These are phyloP conservation scores for Mortierella claussenii DNA, from an alignment of 192 early-diverging fungal species.

Conservation along the genomic window DNA sequence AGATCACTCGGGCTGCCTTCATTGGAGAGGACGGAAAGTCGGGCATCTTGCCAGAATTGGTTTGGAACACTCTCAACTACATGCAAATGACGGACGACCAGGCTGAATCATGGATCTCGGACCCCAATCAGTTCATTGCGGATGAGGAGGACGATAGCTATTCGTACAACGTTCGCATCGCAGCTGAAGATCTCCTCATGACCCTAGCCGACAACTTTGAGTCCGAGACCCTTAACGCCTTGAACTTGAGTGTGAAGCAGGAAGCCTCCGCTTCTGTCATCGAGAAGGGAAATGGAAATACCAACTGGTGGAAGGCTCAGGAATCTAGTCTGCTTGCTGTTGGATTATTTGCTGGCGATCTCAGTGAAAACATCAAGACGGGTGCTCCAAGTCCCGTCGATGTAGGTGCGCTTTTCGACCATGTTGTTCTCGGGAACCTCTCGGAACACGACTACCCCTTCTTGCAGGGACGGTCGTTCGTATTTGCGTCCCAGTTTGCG, in stretches of 20 bases:
- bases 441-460: slow-evolving; percentile 73
- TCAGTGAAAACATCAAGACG: slow-evolving; percentile 64
- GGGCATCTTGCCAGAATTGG: slow-evolving; percentile 66
- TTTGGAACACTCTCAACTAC: slow-evolving; percentile 70
- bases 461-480: slow-evolving; percentile 90
- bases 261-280: slow-evolving; percentile 22
- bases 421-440: slow-evolving; percentile 81
- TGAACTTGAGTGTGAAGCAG: slow-evolving; percentile 47
- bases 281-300: slow-evolving; percentile 30
- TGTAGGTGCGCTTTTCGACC: slow-evolving; percentile 81
- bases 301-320: slow-evolving; percentile 81
- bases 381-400: slow-evolving; percentile 65
- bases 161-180: slow-evolving; percentile 87
- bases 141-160: slow-evolving; percentile 92
- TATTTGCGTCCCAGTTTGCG: slow-evolving; percentile 87
- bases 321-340: slow-evolving; percentile 86
- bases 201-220: slow-evolving; percentile 65
- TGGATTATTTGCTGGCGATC: slow-evolving; percentile 69
- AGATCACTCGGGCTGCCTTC: slow-evolving; percentile 63
- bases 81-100: slow-evolving; percentile 85
- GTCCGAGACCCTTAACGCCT: slow-evolving; percentile 65
- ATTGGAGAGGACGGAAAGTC: slow-evolving; percentile 54
- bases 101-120: slow-evolving; percentile 81
- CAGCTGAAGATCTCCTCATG: slow-evolving; percentile 77
- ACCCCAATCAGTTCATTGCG: slow-evolving; percentile 89